A percentile compares a stretch with the other conserved stretches of the same genome.
These are phyloP conservation scores for Bacidia rubella DNA, from an alignment of 495 filamentous ascomycete species.

Conservation along the genomic window DNA sequence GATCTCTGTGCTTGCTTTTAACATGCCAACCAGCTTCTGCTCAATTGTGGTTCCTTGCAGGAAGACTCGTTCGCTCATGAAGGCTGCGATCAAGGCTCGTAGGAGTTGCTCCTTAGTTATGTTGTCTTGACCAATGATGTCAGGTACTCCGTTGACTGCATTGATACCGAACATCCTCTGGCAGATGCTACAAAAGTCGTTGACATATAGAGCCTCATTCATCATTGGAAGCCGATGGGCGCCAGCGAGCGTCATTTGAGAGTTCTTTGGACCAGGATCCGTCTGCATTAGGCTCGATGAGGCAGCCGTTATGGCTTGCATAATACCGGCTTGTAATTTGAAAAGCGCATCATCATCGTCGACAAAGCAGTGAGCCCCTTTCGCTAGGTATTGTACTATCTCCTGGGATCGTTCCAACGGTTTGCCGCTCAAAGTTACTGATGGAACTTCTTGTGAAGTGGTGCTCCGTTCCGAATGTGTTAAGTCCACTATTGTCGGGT, in stretches of 20 bases:
- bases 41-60: not conserved
- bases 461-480: not conserved
- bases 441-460: not conserved
- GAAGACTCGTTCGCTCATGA: not conserved
- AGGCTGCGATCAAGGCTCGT: not conserved
- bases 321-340: not conserved
- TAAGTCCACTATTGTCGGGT: not conserved
- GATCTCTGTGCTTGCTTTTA: not conserved
- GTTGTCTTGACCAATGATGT: not conserved
- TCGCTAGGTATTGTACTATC: not conserved
- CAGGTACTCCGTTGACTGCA: not conserved
- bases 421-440: not conserved
- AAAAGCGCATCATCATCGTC: not conserved
- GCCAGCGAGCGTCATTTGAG: not conserved
- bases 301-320: not conserved
- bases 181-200: not conserved
- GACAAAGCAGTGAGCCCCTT: not conserved
- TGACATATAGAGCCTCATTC: not conserved
- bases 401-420: not conserved
- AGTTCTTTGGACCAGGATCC: not conserved
- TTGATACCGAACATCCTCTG: not conserved
- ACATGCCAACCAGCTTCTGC: not conserved
- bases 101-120: not conserved
- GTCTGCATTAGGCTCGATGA: not conserved
- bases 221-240: not conserved